phyloP scores from a whole-genome alignment of 176 grass and related monocot species.

The Musa troglodytarum region DNA sequence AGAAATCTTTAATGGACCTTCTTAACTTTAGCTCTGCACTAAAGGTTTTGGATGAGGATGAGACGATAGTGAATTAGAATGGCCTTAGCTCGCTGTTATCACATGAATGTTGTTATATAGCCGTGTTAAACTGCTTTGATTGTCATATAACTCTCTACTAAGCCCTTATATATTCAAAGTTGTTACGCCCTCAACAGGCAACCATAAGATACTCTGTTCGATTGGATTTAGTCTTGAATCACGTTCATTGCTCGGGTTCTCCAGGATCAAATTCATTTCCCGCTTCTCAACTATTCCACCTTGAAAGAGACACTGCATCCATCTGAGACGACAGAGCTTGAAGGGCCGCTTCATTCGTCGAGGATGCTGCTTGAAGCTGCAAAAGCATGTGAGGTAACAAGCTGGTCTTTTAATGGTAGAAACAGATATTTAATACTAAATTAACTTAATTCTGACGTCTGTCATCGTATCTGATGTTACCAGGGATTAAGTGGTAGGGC shows the following conservation, averaged over 20 bases:
- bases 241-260: conserved; percentile 6
- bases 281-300: conserved; percentile 58
- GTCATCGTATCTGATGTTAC: neutral
- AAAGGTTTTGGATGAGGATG: too few relatives aligned
- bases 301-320: conserved; percentile 63
- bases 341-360: conserved; percentile 36
- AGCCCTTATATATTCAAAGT: too few relatives aligned
- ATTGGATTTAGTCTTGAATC: neutral
- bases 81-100: too few relatives aligned
- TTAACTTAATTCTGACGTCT: neutral
- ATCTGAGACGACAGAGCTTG: conserved; percentile 36
- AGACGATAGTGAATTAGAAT: too few relatives aligned
- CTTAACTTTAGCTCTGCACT: too few relatives aligned
- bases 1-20: too few relatives aligned
- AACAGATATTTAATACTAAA: neutral
- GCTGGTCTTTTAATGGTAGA: too few relatives aligned
- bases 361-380: conserved; percentile 66
- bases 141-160: too few relatives aligned
- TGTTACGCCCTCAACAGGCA: too few relatives aligned
- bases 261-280: conserved; percentile 27
- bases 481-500: conserved; percentile 83
- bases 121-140: too few relatives aligned
- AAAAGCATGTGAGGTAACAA: conserved; percentile 57
- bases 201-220: too few relatives aligned
- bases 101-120: too few relatives aligned